These are phyloP conservation scores for Hyparrhenia diplandra DNA, from an alignment of 176 grass and related monocot species.

Conservation along the genomic window DNA sequence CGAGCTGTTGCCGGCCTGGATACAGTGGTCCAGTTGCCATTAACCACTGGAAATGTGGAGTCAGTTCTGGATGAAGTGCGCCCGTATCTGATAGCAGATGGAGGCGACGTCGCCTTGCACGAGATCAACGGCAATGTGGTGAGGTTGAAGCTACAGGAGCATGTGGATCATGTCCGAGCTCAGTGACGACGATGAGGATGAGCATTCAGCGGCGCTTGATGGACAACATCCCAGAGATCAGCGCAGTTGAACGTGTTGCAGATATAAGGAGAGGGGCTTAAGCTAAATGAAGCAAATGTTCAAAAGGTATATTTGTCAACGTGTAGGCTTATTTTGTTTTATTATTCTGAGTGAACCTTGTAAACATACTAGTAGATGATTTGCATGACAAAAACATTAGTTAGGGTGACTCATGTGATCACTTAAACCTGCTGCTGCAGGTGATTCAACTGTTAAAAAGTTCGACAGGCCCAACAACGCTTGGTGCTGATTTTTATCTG, in stretches of 20 bases:
- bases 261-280: conserved; percentile 59
- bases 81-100: conserved; percentile 69
- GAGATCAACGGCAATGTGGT: conserved; percentile 77
- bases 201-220: conserved; percentile 68
- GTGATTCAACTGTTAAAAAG: neutral
- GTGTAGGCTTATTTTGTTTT: neutral
- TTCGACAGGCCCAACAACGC: neutral
- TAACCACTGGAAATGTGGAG: conserved; percentile 67
- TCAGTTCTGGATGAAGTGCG: conserved; percentile 68
- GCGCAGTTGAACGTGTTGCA: conserved; percentile 53
- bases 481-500: neutral
- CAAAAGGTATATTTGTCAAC: conserved; percentile 42
- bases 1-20: conserved; percentile 40
- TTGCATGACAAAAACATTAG: neutral
- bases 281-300: conserved; percentile 63
- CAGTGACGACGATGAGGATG: conserved; percentile 63
- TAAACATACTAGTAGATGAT: neutral
- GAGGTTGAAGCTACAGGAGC: conserved; percentile 64
- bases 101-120: conserved; percentile 66
- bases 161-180: conserved; percentile 69
- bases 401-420: neutral
- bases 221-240: conserved; percentile 74
- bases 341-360: neutral
- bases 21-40: conserved; percentile 39
- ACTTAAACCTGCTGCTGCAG: neutral